These are phyloP conservation scores for Paraphaeosphaeria sporulosa DNA, from an alignment of 2,329 filamentous ascomycete genomes.

Conservation along the genomic window DNA sequence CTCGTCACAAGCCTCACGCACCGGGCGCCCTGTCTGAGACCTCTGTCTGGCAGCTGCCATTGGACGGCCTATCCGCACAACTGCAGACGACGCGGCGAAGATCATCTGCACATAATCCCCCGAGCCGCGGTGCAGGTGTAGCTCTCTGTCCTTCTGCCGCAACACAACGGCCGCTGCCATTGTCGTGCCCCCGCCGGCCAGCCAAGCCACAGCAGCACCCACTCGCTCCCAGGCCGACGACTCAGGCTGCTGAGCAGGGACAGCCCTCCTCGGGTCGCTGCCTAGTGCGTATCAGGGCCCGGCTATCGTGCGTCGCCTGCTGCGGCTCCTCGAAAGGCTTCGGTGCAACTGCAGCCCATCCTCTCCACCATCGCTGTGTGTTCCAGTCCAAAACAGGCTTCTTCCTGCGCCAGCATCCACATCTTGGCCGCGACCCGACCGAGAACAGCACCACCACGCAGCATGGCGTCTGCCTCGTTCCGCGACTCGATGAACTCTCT, in stretches of 20 bases:
- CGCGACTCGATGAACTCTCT: slow-evolving; percentile 93
- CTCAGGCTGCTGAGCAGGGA: slow-evolving; percentile 16
- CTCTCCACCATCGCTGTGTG: slow-evolving; percentile 17
- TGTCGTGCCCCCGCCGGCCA: slow-evolving; percentile 22
- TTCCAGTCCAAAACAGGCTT: slow-evolving; percentile 28
- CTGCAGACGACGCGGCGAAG: slow-evolving; percentile 41
- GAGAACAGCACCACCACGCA: slow-evolving; percentile 12
- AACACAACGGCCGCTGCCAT: slow-evolving; percentile 22
- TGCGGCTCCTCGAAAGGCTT: slow-evolving; percentile 46
- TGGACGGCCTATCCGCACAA: slow-evolving; percentile 35
- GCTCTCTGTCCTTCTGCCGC: slow-evolving; percentile 25
- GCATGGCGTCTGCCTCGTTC: slow-evolving; percentile 88
- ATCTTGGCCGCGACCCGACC: slow-evolving; percentile 9
- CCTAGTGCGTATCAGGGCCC: slow-evolving; percentile 26
- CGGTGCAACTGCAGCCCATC: slow-evolving; percentile 22
- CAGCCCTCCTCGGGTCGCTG: slow-evolving; percentile 24
- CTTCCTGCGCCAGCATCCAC: slow-evolving; percentile 19
- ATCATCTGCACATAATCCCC: slow-evolving; percentile 64
- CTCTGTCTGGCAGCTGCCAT: slow-evolving; percentile 46
- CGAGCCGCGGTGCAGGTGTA: slow-evolving; percentile 44
- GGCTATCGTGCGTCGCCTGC: slow-evolving; percentile 46
- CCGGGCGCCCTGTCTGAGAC: slow-evolving; percentile 43
- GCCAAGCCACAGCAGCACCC: slow-evolving; percentile 24
- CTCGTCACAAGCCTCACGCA: slow-evolving; percentile 49
- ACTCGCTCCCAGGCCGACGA: slow-evolving; percentile 24